phyloP scores from a whole-genome alignment of 2,329 filamentous ascomycete species.

The Penicillium sp. region DNA sequence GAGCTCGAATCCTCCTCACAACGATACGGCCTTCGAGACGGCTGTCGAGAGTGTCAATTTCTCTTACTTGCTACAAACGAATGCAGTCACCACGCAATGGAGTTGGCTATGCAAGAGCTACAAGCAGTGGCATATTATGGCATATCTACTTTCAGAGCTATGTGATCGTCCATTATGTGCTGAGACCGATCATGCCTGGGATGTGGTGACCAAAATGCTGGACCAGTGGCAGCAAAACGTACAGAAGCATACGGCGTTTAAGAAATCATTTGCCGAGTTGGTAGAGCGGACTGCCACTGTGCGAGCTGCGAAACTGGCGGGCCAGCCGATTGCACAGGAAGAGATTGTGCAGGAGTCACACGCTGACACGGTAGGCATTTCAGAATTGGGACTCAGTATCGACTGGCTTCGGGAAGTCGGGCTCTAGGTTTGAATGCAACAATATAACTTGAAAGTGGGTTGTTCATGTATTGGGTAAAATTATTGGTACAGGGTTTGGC shows the following conservation, averaged over 20 bases:
- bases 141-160: constrained; percentile 59
- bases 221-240: constrained; percentile 18
- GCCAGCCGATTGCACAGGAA: background rate
- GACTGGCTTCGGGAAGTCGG: background rate
- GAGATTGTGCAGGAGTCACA: background rate
- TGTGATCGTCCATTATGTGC: constrained; percentile 37
- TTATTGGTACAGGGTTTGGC: constrained; percentile 12
- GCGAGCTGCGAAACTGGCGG: background rate
- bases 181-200: constrained; percentile 28
- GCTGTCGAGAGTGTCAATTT: constrained; percentile 70
- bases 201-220: constrained; percentile 27
- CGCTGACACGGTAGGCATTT: background rate
- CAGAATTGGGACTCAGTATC: background rate
- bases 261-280: constrained; percentile 20
- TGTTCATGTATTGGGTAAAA: constrained; percentile 11
- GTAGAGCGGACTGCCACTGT: constrained; percentile 17
- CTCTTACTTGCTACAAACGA: constrained; percentile 63
- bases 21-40: constrained; percentile 66
- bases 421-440: background rate
- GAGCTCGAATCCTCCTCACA: background rate
- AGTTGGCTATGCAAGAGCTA: constrained; percentile 62
- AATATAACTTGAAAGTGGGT: background rate
- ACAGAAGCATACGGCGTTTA: constrained; percentile 12
- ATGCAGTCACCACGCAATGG: constrained; percentile 58
- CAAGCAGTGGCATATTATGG: constrained; percentile 61